phyloP scores from a whole-genome alignment of 2,329 filamentous ascomycete genomes.

The Diplodia mutila region DNA sequence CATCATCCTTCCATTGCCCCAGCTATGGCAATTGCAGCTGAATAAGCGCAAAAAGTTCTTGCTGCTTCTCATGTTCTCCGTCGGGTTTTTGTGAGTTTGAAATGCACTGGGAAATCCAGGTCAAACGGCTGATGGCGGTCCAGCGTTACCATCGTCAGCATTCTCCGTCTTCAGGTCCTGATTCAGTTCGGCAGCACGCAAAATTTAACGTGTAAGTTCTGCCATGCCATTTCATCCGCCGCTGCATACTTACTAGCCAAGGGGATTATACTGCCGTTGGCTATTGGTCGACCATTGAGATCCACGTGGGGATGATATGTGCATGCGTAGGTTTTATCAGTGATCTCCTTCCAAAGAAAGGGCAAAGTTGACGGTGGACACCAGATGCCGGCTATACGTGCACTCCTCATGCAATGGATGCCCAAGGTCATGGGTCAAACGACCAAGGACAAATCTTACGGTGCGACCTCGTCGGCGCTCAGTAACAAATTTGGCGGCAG shows the following conservation, averaged over 20 bases:
- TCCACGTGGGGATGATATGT: conserved; percentile 45
- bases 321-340: conserved; percentile 39
- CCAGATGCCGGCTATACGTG: conserved; percentile 19
- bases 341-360: too few species aligned
- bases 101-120: neutral
- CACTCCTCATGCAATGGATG: conserved; percentile 14
- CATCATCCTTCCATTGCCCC: conserved; percentile 39
- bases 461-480: neutral
- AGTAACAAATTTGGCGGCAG: neutral
- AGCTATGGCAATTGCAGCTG: conserved; percentile 38
- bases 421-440: conserved; percentile 22
- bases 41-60: conserved; percentile 38
- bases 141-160: conserved; percentile 46
- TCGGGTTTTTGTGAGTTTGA: conserved; percentile 39
- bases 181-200: conserved; percentile 47
- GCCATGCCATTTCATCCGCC: neutral
- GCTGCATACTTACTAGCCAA: neutral
- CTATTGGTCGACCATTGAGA: conserved; percentile 48
- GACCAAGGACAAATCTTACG: conserved; percentile 1
- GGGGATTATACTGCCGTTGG: conserved; percentile 44
- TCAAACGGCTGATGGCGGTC: neutral
- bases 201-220: conserved; percentile 42
- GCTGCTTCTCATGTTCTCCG: conserved; percentile 42
- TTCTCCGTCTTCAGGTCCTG: conserved; percentile 49
- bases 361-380: neutral